phyloP scores from a whole-genome alignment of 2,329 filamentous ascomycete genomes.

The Colletotrichum sp. region DNA sequence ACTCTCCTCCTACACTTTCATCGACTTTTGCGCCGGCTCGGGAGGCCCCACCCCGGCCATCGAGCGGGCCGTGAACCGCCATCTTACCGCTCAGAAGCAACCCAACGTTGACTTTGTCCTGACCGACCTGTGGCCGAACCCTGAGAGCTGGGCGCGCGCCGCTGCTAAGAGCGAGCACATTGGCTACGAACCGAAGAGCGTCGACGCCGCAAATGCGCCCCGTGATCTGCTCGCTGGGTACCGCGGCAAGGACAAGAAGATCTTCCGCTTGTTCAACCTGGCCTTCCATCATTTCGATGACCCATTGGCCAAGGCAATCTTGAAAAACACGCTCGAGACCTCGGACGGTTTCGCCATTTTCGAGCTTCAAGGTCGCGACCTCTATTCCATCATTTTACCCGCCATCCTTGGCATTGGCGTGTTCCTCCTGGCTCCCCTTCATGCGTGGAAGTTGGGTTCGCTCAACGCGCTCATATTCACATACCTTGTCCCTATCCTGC shows the following conservation, averaged over 20 bases:
- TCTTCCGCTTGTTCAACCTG: slow-evolving; percentile 75
- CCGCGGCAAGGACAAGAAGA: slow-evolving; percentile 43
- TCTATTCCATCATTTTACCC: slow-evolving; percentile 58
- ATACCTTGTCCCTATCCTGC: slow-evolving; percentile 69
- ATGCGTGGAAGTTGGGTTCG: slow-evolving; percentile 57
- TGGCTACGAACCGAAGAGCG: slow-evolving; percentile 61
- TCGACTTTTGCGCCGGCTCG: slow-evolving; percentile 79
- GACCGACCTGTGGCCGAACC: slow-evolving; percentile 70
- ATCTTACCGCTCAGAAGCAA: slow-evolving; percentile 30
- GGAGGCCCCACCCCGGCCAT: slow-evolving; percentile 74
- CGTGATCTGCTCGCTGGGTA: slow-evolving; percentile 44
- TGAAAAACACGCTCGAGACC: slow-evolving; percentile 68
- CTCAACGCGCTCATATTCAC: slow-evolving; percentile 67
- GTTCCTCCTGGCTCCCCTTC: slow-evolving; percentile 56
- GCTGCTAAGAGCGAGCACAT: slow-evolving; percentile 59
- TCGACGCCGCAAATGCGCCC: slow-evolving; percentile 71
- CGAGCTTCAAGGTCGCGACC: slow-evolving; percentile 72
- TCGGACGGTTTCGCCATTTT: slow-evolving; percentile 74
- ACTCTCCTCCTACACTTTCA: slow-evolving; percentile 62
- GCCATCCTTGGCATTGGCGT: slow-evolving; percentile 57
- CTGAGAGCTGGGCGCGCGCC: slow-evolving; percentile 62
- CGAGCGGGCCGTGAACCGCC: slow-evolving; percentile 62
- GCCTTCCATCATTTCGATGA: slow-evolving; percentile 82
- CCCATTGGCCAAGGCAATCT: slow-evolving; percentile 60
- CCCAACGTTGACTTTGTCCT: slow-evolving; percentile 62